Percentiles rank a stretch among this genome's conserved stretches.
These are phyloP conservation scores for Candida qinlingensis DNA, from an alignment of 805 yeast species.

Conservation along the genomic window DNA sequence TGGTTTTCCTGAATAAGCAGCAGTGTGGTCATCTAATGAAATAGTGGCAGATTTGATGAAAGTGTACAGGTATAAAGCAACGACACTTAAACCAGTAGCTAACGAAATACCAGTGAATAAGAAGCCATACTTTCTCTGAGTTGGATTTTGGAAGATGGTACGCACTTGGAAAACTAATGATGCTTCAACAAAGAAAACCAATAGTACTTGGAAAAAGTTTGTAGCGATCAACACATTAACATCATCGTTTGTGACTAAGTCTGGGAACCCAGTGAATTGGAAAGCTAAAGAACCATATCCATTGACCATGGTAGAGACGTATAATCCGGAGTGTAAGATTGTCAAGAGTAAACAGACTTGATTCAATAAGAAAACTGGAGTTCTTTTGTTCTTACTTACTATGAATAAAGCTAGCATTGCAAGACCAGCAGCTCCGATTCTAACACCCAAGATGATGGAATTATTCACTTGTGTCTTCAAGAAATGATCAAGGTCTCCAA, in stretches of 20 bases:
- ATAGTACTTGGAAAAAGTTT: constrained; percentile 51
- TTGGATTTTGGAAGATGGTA: constrained; percentile 61
- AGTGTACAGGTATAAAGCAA: constrained; percentile 53
- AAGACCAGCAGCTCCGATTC: constrained; percentile 50
- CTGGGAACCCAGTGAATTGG: constrained; percentile 42
- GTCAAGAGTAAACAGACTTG: constrained; percentile 51
- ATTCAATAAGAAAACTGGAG: constrained; percentile 74
- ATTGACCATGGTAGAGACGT: constrained; percentile 48
- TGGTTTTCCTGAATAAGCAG: constrained; percentile 32
- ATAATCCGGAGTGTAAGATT: constrained; percentile 56
- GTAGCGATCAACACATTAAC: constrained; percentile 54
- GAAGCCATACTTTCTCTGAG: constrained; percentile 35
- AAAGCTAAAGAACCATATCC: constrained; percentile 45
- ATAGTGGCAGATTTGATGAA: constrained; percentile 40
- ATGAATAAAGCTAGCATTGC: constrained; percentile 44
- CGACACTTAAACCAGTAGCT: constrained; percentile 46
- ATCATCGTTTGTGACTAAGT: constrained; percentile 31
- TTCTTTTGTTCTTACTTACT: constrained; percentile 45
- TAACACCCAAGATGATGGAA: constrained; percentile 48
- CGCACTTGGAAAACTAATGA: constrained; percentile 69
- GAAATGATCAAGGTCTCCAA: constrained; percentile 37
- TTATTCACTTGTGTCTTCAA: constrained; percentile 30
- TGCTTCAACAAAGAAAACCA: constrained; percentile 55
- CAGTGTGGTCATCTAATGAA: constrained; percentile 24
- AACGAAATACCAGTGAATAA: constrained; percentile 34